Base-by-base conservation (phyloP, 441 rosid species). In the Gossypium schwendimanii region DNA sequence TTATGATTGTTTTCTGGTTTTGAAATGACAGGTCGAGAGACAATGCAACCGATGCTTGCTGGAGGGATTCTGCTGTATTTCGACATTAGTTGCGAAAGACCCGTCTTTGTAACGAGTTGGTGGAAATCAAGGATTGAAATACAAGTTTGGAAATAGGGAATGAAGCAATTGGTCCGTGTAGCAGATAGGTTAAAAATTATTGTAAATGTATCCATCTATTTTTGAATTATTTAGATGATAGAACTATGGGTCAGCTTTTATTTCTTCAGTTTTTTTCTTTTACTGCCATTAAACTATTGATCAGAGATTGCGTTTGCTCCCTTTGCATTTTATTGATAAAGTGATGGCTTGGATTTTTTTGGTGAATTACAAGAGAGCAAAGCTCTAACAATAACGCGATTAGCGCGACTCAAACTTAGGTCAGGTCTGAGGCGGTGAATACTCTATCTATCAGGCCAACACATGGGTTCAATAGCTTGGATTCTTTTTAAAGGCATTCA, bases 91-190 rank as follows among this genome's bases (percentile, higher is more conserved):
- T n/a, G 55, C 63, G 76, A 69, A 69, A 74, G 73, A 6, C 44
- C 18, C 36, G 18, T 41, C 28, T 57, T 5, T 36, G 55, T 31
- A 39, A 69, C 17, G 68, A 26, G 47, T 31, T 26, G 74, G 36
- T 11, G 57, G 70, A 75, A 74, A 49, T 63, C 63, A 33, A 65
- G 82, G 55, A 45, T 74, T 80, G 78, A 77, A 77, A 71, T 71
- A 59, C 20, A 55, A 79, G 77, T 74, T 63, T 77, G 83, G 61
- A 64, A 71, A 11, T 74, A 53, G 88, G 88, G 86, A 83, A 83
- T 83, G 88, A 83, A 85, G 88, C 86, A 77, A 64, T 72, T 61
- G 88, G 88, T 85, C 88, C 86, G 81, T 74, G 77, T 79, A 82
- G 86, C 63, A 36, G 39, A 33, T 80, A 82, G 81, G 54, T 49